Evolutionary conservation across 2,329 filamentous ascomycete genomes (phyloP), one percentile per base, ranked within the genome.

Genomic region (Neofusicoccum kwambonambiense): DNA sequence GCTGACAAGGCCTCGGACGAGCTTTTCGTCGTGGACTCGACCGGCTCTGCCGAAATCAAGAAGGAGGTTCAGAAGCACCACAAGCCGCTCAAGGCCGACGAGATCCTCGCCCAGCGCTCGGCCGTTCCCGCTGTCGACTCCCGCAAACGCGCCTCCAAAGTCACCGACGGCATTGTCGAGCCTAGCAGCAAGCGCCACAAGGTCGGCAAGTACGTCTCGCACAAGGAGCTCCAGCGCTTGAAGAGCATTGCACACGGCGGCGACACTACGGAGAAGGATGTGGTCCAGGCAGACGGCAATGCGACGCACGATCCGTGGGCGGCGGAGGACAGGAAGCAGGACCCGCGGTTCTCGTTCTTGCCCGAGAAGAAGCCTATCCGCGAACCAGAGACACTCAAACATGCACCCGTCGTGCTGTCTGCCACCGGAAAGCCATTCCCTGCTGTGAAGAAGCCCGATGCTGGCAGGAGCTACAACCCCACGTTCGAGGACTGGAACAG

Each of bases 401-500:
- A 90, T 65, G 86, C 90, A 44, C 91, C 95, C 3, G 84, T 96
- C 62, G 92, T 93, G 3, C 84, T 98, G 35, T 86, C 91, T n/a
- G 90, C 90, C 49, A 92, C 84, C 73, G 93, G 93, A 42, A 96
- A 94, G 76, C 78, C 85, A 0, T 82, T 96, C 8, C 90, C 92
- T 1, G 89, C 93, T 2, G 90, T 99, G 0, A 83, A 85, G 67
- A 90, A 88, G 72, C 95, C 95, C 1, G 85, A 88, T 6, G 92
- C 89, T 15, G 93, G 92, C 66, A 92, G 89, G 77, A 96, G 92
- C 71, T 99, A 99, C 81, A 99, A 99, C 76, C 95, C 95, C 0
- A 82, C 87, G 5, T 96, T 96, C 70, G 85, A 87, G 68, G 93
- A 97, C 68, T 99, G 96, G 84, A 89, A 93, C 71, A 84, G 86